A percentile compares a stretch with the other conserved stretches of the same genome.
Evolutionary conservation across 768 basidiomycete genomes (phyloP).

Genomic region (Peribolospora kevripleyi): DNA sequence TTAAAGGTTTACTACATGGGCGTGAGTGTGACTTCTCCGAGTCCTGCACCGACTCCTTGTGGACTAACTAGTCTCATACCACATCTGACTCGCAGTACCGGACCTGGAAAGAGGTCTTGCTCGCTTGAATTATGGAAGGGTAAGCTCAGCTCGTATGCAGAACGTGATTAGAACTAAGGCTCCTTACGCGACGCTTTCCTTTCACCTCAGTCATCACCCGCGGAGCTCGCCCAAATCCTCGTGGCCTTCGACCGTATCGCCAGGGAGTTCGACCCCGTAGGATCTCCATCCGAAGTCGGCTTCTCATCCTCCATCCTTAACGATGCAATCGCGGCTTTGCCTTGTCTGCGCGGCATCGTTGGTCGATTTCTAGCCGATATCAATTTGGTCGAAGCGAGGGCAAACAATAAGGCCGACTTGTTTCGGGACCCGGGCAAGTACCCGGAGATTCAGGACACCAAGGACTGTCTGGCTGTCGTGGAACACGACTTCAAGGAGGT

Average conservation of each 20-base stretch:
- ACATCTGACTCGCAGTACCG: conserved; percentile 5
- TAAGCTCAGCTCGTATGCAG: conserved; percentile 17
- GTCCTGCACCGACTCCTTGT: neutral
- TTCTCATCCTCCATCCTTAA: conserved; percentile 46
- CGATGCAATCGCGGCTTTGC: conserved; percentile 41
- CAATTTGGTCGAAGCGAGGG: conserved; percentile 35
- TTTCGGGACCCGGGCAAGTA: conserved; percentile 38
- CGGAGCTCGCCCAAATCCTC: conserved; percentile 53
- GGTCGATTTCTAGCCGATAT: conserved; percentile 33
- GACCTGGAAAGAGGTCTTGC: conserved; percentile 34
- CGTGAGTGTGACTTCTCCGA: conserved; percentile 45
- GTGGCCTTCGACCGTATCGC: conserved; percentile 50
- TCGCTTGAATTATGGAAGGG: conserved; percentile 75
- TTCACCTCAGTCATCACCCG: conserved; percentile 35
- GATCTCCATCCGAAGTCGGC: conserved; percentile 26
- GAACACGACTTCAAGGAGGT: conserved; percentile 41
- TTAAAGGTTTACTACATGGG: conserved; percentile 43
- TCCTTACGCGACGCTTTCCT: conserved; percentile 18
- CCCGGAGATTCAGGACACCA: conserved; percentile 23
- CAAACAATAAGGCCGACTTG: conserved; percentile 42
- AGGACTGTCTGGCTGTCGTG: conserved; percentile 7
- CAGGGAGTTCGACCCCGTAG: conserved; percentile 31
- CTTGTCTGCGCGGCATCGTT: conserved; percentile 35
- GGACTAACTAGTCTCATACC: neutral
- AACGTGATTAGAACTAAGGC: neutral